A percentile compares a stretch with the other conserved stretches of the same genome.
These are phyloP conservation scores for Polygonum maritimum DNA, from an alignment of 148 eudicot species.

Conservation along the genomic window DNA sequence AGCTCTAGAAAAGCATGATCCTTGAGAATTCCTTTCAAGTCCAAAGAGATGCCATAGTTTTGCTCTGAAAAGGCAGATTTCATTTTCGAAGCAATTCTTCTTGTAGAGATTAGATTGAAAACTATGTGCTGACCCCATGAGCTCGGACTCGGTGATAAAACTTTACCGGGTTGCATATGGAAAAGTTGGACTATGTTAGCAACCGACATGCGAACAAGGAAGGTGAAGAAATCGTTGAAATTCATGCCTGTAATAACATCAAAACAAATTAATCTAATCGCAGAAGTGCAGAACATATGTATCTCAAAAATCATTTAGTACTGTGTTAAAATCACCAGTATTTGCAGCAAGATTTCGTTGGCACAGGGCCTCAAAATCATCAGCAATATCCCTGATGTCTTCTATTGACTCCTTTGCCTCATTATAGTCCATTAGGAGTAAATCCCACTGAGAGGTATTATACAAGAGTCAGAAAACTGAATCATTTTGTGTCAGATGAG, in stretches of 20 bases:
- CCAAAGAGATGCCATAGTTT: conserved; percentile 24
- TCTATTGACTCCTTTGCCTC: conserved; percentile 82
- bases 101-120: conserved; percentile 42
- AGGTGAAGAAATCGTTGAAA: conserved; percentile 76
- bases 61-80: conserved; percentile 24
- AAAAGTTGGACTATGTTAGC: conserved; percentile 57
- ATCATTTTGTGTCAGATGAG: neutral
- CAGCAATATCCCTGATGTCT: conserved; percentile 81
- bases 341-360: conserved; percentile 97
- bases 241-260: conserved; percentile 59
- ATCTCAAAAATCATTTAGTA: neutral
- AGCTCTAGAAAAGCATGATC: conserved; percentile 50
- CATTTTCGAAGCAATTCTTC: conserved; percentile 43
- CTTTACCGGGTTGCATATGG: conserved; percentile 17
- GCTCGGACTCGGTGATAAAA: conserved; percentile 18
- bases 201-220: conserved; percentile 51
- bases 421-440: conserved; percentile 73
- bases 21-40: conserved; percentile 22
- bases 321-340: conserved; percentile 43
- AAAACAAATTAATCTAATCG: neutral
- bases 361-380: conserved; percentile 93
- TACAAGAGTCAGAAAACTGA: neutral
- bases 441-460: conserved; percentile 58
- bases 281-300: neutral
- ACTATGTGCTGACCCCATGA: conserved; percentile 28